These are phyloP conservation scores for Diaporthe vaccinii DNA, from an alignment of 2,329 filamentous ascomycete genomes.

Conservation along the genomic window DNA sequence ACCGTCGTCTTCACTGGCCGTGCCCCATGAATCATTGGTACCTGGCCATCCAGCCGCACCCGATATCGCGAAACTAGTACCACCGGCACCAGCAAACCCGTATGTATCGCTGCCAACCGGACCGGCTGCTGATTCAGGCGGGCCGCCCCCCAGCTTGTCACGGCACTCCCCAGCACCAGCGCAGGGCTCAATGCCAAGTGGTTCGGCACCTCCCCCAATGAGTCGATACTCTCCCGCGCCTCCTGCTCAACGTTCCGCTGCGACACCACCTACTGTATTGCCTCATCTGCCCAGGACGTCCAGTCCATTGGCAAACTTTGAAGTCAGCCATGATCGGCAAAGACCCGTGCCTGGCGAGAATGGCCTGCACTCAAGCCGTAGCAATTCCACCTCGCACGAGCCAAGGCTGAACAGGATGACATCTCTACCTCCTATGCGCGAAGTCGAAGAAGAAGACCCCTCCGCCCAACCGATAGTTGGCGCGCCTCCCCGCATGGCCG, in stretches of 20 bases:
- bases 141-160: slow-evolving; percentile 49
- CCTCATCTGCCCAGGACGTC: slow-evolving; percentile 75
- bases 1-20: slow-evolving; percentile 40
- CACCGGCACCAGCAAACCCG: slow-evolving; percentile 65
- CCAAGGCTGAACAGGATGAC: slow-evolving; percentile 66
- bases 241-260: slow-evolving; percentile 54
- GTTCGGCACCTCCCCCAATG: slow-evolving; percentile 51
- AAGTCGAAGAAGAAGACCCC: slow-evolving; percentile 72
- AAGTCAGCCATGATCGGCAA: slow-evolving; percentile 61
- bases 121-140: slow-evolving; percentile 44
- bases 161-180: slow-evolving; percentile 74
- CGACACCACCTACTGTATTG: slow-evolving; percentile 59
- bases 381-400: slow-evolving; percentile 67
- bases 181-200: slow-evolving; percentile 53
- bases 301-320: slow-evolving; percentile 75
- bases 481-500: slow-evolving; percentile 45
- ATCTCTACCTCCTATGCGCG: slow-evolving; percentile 72
- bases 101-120: slow-evolving; percentile 62
- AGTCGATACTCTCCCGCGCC: slow-evolving; percentile 69
- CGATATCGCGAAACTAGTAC: slow-evolving; percentile 60
- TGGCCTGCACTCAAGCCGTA: slow-evolving; percentile 60
- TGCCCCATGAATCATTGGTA: slow-evolving; percentile 40
- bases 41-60: slow-evolving; percentile 45
- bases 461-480: slow-evolving; percentile 41
- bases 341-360: slow-evolving; percentile 54